Percentiles rank a stretch among this genome's conserved stretches.
Evolutionary conservation across 305 asterid genomes (phyloP).

Genomic region (Fraxinus xanthoxyloides): DNA sequence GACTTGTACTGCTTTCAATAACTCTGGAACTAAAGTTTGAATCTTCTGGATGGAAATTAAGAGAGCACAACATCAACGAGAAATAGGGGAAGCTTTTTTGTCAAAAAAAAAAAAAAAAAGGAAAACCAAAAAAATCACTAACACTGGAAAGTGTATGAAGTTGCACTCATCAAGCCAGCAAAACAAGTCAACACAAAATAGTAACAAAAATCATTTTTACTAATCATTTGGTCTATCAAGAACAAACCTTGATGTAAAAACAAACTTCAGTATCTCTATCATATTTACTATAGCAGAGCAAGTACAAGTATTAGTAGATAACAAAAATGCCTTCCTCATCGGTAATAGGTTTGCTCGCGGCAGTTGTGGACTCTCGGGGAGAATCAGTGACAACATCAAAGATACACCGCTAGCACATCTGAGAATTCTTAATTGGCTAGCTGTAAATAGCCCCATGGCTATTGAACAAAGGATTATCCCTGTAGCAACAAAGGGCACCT

Average conservation of each 20-base stretch:
- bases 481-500: neutral
- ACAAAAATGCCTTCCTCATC: neutral
- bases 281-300: neutral
- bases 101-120: neutral
- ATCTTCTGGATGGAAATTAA: constrained; percentile 50
- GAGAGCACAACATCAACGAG: constrained; percentile 17
- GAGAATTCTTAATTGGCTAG: neutral
- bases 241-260: constrained; percentile 3
- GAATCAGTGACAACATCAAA: neutral
- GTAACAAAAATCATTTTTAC: neutral
- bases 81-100: constrained; percentile 4
- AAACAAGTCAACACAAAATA: neutral
- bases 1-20: constrained; percentile 61
- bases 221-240: constrained; percentile 3
- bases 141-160: constrained; percentile 3
- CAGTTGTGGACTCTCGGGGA: neutral
- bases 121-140: neutral
- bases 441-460: neutral
- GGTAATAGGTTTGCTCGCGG: neutral
- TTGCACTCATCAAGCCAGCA: neutral
- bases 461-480: neutral
- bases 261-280: constrained; percentile 4
- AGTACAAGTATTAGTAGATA: neutral
- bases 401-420: neutral
- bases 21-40: constrained; percentile 46